Conservation (phyloP, 2,329 filamentous ascomycete genomes). For the Fusarium bulbicola region DNA sequence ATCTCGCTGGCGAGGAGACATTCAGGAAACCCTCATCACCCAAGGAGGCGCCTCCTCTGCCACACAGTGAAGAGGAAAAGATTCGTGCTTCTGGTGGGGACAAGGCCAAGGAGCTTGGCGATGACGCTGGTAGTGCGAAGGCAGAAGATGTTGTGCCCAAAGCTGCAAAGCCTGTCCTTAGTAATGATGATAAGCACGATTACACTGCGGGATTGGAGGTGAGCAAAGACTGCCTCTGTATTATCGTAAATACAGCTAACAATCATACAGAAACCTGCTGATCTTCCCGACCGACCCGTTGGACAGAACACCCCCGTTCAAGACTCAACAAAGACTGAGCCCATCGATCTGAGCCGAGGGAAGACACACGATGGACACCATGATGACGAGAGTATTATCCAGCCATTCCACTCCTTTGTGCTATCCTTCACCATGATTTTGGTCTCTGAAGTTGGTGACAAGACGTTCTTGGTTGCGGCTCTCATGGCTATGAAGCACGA, state of each 20-base stretch:
- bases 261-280: slow-evolving; percentile 73
- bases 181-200: slow-evolving; percentile 48
- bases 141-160: slow-evolving; percentile 22
- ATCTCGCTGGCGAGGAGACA: slow-evolving; percentile 69
- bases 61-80: slow-evolving; percentile 82
- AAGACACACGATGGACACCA: slow-evolving; percentile 52
- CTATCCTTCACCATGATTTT: slow-evolving; percentile 97
- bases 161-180: slow-evolving; percentile 48
- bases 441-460: slow-evolving; percentile 96
- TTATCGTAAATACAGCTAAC: slow-evolving; percentile 25
- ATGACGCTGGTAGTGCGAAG: background rate
- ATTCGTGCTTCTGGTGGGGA: slow-evolving; percentile 55
- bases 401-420: slow-evolving; percentile 86
- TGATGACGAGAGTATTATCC: slow-evolving; percentile 73
- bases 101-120: slow-evolving; percentile 10
- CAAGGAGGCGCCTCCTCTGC: slow-evolving; percentile 84
- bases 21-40: slow-evolving; percentile 84
- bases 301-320: slow-evolving; percentile 77
- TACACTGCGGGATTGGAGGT: slow-evolving; percentile 52
- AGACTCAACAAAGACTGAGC: slow-evolving; percentile 70
- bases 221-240: slow-evolving; percentile 4
- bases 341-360: slow-evolving; percentile 59
- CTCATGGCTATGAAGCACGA: slow-evolving; percentile 99
- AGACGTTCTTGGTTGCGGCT: slow-evolving; percentile 96
- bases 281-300: slow-evolving; percentile 81